phyloP scores from a whole-genome alignment of 768 basidiomycete genomes.

The Tubosaeta brunneosetosa region DNA sequence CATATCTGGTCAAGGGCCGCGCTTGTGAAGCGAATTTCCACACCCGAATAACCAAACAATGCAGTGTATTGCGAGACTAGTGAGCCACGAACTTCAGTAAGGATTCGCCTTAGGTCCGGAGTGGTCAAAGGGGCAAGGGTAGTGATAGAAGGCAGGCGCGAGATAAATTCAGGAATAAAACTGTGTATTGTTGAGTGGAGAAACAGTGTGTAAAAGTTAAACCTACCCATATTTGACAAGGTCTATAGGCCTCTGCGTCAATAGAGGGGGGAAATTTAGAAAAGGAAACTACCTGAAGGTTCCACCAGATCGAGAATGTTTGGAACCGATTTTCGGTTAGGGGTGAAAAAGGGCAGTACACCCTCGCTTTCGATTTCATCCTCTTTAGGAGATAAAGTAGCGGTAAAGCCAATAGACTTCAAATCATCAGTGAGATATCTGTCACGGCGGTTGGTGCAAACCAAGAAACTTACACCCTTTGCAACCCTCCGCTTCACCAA shows the following conservation, averaged over 20 bases:
- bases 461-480: conserved; percentile 63
- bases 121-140: conserved; percentile 76
- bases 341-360: conserved; percentile 69
- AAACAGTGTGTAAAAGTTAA: background rate
- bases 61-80: conserved; percentile 86
- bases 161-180: conserved; percentile 94
- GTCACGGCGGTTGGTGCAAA: background rate
- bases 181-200: conserved; percentile 32
- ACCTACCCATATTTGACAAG: conserved; percentile 76
- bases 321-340: conserved; percentile 53
- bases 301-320: conserved; percentile 68
- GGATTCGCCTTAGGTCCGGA: conserved; percentile 79
- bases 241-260: conserved; percentile 41
- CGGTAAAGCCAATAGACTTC: conserved; percentile 88
- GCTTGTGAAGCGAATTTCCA: conserved; percentile 83
- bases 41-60: conserved; percentile 77
- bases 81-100: conserved; percentile 90
- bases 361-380: conserved; percentile 35
- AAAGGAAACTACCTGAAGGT: conserved; percentile 47
- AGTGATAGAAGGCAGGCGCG: conserved; percentile 88
- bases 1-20: conserved; percentile 80
- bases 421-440: background rate
- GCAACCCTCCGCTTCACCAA: conserved; percentile 75
- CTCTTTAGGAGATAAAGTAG: conserved; percentile 40
- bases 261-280: background rate